These are phyloP conservation scores for Penicillium sp. DNA, from an alignment of 2,329 filamentous ascomycete species.

Conservation along the genomic window DNA sequence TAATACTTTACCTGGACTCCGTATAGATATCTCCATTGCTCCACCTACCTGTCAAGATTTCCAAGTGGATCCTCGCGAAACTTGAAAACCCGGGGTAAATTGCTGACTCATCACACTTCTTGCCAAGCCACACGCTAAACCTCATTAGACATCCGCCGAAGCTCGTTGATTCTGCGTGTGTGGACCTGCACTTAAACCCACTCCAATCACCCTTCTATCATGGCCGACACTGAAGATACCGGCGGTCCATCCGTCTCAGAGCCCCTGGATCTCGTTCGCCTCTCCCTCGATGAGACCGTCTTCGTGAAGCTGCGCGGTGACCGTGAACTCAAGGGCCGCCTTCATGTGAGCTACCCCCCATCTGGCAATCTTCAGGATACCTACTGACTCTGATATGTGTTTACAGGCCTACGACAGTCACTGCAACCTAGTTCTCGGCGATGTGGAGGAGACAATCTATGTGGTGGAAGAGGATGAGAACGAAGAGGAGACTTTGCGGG, in stretches of 20 bases:
- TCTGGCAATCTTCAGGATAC: background rate
- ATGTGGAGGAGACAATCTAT: conserved; percentile 97
- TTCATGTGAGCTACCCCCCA: conserved; percentile 67
- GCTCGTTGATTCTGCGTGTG: conserved; percentile 22
- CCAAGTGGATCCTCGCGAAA: conserved; percentile 1
- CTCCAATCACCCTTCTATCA: conserved; percentile 38
- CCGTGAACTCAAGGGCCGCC: conserved; percentile 87
- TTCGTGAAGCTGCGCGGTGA: conserved; percentile 97
- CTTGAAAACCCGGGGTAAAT: conserved; percentile 18
- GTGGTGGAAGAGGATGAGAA: conserved; percentile 83
- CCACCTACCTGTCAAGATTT: background rate
- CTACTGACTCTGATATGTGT: conserved; percentile 16
- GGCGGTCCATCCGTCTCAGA: conserved; percentile 69
- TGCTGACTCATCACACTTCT: conserved; percentile 16
- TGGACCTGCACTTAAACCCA: conserved; percentile 8
- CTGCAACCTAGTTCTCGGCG: conserved; percentile 93
- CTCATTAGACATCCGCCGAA: conserved; percentile 15
- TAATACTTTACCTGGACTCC: background rate
- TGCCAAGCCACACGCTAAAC: conserved; percentile 12
- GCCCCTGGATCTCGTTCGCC: conserved; percentile 90
- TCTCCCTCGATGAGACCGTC: conserved; percentile 91
- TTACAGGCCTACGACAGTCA: conserved; percentile 93
- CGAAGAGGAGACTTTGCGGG: conserved; percentile 70
- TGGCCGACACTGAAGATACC: conserved; percentile 81
- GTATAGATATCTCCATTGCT: background rate